A percentile compares a stretch with the other conserved stretches of the same genome.
phyloP scores from a whole-genome alignment of 2,329 filamentous ascomycete genomes.

The Aspergillus sp. region DNA sequence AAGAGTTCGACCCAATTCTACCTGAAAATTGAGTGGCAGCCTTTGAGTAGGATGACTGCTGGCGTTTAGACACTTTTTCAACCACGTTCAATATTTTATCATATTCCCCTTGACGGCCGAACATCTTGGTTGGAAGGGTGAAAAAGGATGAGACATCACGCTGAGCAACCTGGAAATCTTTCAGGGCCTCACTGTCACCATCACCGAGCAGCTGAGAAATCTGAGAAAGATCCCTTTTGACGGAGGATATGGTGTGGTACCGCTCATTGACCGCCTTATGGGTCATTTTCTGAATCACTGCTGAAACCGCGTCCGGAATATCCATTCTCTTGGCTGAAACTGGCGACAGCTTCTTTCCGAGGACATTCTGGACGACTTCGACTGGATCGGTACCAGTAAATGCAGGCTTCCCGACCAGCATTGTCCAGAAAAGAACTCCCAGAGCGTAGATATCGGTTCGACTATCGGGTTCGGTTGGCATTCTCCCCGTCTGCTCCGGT shows the following conservation, averaged over 20 bases:
- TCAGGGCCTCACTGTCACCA: conserved; percentile 70
- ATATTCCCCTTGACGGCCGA: conserved; percentile 74
- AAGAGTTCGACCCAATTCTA: conserved; percentile 54
- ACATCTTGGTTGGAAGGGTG: conserved; percentile 76
- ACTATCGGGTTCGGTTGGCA: conserved; percentile 87
- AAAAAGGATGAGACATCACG: conserved; percentile 92
- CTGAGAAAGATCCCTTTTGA: conserved; percentile 75
- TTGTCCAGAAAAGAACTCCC: conserved; percentile 84
- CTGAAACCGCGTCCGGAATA: conserved; percentile 76
- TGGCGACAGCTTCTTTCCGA: conserved; percentile 74
- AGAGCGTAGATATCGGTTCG: conserved; percentile 93
- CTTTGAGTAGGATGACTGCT: conserved; percentile 44
- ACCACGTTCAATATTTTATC: conserved; percentile 71
- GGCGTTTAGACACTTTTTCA: conserved; percentile 70
- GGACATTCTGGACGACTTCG: conserved; percentile 87
- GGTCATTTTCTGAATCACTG: conserved; percentile 88
- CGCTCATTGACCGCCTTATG: conserved; percentile 83
- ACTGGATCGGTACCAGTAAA: conserved; percentile 79
- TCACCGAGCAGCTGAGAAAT: conserved; percentile 73
- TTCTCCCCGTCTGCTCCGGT: conserved; percentile 89
- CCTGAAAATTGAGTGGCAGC: conserved; percentile 35
- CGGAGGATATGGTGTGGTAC: conserved; percentile 84
- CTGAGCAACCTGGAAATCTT: conserved; percentile 73
- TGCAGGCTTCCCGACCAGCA: conserved; percentile 75
- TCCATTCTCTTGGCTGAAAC: conserved; percentile 77